These are phyloP conservation scores for Lumnitzera littorea DNA, from an alignment of 345 rosid genomes.

Conservation along the genomic window DNA sequence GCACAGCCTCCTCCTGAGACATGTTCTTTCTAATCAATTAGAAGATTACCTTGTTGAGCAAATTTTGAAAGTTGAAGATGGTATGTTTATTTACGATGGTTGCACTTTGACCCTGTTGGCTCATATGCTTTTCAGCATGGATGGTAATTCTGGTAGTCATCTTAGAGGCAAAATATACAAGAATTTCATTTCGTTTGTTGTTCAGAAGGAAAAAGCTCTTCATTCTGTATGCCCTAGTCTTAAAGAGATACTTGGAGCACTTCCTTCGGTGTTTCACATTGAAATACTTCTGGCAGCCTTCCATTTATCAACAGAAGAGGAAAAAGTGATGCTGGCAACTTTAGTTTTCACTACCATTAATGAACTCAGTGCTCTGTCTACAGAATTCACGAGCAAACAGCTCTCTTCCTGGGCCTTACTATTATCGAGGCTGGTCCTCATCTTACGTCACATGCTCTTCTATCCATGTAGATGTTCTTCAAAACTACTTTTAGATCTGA, in stretches of 20 bases:
- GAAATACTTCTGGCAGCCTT: constrained; percentile 91
- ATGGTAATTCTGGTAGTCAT: constrained; percentile 53
- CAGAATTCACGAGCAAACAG: constrained; percentile 28
- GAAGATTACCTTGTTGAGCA: constrained; percentile 67
- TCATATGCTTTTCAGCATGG: constrained; percentile 51
- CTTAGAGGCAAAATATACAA: constrained; percentile 57
- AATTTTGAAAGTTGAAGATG: constrained; percentile 70
- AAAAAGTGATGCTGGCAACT: constrained; percentile 55
- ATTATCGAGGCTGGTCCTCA: constrained; percentile 75
- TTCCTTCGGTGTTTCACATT: constrained; percentile 81
- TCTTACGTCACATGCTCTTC: constrained; percentile 76
- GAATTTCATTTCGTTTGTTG: constrained; percentile 51
- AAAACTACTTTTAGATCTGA: constrained; percentile 53
- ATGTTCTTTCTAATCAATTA: constrained; percentile 53
- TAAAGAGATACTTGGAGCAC: constrained; percentile 57
- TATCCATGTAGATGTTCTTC: constrained; percentile 66
- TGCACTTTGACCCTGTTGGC: constrained; percentile 72
- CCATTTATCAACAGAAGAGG: constrained; percentile 72
- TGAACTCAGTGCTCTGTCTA: constrained; percentile 35
- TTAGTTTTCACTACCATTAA: constrained; percentile 42
- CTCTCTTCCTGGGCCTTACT: constrained; percentile 83
- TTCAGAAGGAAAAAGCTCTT: constrained; percentile 42
- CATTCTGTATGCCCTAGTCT: constrained; percentile 40
- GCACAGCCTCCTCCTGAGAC: constrained; percentile 51
- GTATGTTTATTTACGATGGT: constrained; percentile 52